Conservation (phyloP, 441 rosid genomes). For the Populus hybrid region DNA sequence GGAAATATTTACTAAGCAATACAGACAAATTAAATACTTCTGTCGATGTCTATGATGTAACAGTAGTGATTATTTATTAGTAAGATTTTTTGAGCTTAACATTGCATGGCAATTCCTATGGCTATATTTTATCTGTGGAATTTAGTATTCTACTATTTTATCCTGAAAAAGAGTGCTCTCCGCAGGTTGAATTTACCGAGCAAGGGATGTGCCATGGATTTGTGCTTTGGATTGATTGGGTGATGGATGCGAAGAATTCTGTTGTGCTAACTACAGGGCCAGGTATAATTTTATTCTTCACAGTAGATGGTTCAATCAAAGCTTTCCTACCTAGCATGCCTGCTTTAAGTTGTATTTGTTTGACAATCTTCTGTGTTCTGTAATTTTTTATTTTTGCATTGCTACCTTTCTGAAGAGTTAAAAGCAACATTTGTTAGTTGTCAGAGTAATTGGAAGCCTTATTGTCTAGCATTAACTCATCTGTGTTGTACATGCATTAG, state of each 20-base stretch:
- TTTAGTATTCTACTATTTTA: background rate
- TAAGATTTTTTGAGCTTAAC: background rate
- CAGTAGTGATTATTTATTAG: background rate
- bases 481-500: conserved; percentile 26
- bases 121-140: background rate
- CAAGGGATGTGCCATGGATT: conserved; percentile 83
- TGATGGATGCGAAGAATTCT: conserved; percentile 62
- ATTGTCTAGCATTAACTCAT: background rate
- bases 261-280: conserved; percentile 69
- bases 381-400: background rate
- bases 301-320: background rate
- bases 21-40: background rate
- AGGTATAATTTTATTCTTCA: conserved; percentile 37
- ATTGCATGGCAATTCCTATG: background rate
- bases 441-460: background rate
- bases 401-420: background rate
- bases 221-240: conserved; percentile 94
- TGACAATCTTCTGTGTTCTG: background rate
- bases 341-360: background rate
- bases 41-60: background rate
- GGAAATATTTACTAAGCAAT: background rate
- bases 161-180: background rate
- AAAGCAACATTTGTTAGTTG: background rate
- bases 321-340: background rate
- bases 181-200: conserved; percentile 63